phyloP scores from a whole-genome alignment of 495 filamentous ascomycete species.

The Clohesyomyces aquaticus region DNA sequence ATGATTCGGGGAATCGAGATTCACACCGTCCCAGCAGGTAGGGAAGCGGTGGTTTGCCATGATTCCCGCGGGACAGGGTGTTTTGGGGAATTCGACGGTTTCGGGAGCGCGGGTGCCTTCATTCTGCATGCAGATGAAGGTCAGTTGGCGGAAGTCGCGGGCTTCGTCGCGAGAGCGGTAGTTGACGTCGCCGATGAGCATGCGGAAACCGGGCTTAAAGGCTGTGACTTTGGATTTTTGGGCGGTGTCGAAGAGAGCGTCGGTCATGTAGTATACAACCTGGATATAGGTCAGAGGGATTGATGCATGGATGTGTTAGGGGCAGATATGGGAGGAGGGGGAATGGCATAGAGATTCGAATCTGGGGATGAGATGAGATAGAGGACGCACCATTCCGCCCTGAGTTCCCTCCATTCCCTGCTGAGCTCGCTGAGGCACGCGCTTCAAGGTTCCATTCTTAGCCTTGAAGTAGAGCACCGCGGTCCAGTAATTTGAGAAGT shows the following conservation, averaged over 20 bases:
- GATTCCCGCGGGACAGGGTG: constrained; percentile 40
- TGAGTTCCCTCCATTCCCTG: constrained; percentile 30
- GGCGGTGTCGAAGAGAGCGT: constrained; percentile 31
- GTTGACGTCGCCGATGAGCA: constrained; percentile 36
- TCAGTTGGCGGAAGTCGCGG: constrained; percentile 29
- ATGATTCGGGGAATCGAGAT: constrained; percentile 40
- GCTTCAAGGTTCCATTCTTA: constrained; percentile 39
- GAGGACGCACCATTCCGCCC: constrained; percentile 36
- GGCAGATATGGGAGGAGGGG: too few relatives aligned
- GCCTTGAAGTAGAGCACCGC: constrained; percentile 40
- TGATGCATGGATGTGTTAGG: too few relatives aligned
- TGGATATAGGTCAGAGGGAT: too few relatives aligned
- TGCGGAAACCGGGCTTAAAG: constrained; percentile 41
- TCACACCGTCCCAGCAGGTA: constrained; percentile 42
- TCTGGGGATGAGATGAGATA: too few relatives aligned
- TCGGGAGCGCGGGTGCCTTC: constrained; percentile 33
- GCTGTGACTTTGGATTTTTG: constrained; percentile 36
- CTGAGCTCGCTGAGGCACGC: constrained; percentile 37
- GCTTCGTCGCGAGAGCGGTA: constrained; percentile 24
- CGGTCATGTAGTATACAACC: constrained; percentile 39
- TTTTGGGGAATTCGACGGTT: constrained; percentile 34
- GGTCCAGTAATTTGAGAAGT: constrained; percentile 44
- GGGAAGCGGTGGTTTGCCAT: constrained; percentile 41
- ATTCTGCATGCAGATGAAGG: constrained; percentile 38
- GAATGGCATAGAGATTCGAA: too few relatives aligned